phyloP scores from a whole-genome alignment of 2,329 filamentous ascomycete genomes.

The Pseudomassariella vexata region DNA sequence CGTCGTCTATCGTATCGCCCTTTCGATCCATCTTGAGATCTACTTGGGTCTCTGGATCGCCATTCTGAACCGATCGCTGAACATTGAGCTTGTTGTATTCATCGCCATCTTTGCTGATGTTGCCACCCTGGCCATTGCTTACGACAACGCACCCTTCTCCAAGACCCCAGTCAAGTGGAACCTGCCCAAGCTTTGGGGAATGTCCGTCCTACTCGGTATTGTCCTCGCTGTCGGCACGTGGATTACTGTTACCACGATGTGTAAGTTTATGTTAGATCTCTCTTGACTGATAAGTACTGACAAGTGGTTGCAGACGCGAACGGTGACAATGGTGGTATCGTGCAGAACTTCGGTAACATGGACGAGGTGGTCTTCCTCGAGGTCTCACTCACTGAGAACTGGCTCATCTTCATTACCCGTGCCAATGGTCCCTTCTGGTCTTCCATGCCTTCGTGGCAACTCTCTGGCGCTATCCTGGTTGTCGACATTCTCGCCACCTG shows the following conservation, averaged over 20 bases:
- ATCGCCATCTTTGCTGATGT: slow-evolving; percentile 94
- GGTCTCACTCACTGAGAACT: slow-evolving; percentile 88
- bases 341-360: slow-evolving; percentile 79
- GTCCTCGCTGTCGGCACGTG: slow-evolving; percentile 80
- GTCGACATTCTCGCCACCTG: slow-evolving; percentile 81
- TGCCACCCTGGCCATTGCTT: slow-evolving; percentile 85
- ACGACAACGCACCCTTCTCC: slow-evolving; percentile 86
- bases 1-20: slow-evolving; percentile 89
- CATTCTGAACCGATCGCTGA: slow-evolving; percentile 76
- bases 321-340: slow-evolving; percentile 68
- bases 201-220: slow-evolving; percentile 77
- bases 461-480: slow-evolving; percentile 68
- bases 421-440: slow-evolving; percentile 91
- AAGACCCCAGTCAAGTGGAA: slow-evolving; percentile 92
- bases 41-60: slow-evolving; percentile 90
- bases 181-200: slow-evolving; percentile 87
- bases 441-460: slow-evolving; percentile 80
- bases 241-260: slow-evolving; percentile 85
- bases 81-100: slow-evolving; percentile 85
- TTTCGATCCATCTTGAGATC: slow-evolving; percentile 86
- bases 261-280: slow-evolving; percentile 36
- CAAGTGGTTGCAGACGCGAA: no score
- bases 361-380: slow-evolving; percentile 84
- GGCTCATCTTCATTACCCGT: slow-evolving; percentile 94
- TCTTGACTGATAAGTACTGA: no score